Evolutionary conservation across 2,329 filamentous ascomycete genomes (phyloP).

Genomic region (Hirsutella minnesotensis): DNA sequence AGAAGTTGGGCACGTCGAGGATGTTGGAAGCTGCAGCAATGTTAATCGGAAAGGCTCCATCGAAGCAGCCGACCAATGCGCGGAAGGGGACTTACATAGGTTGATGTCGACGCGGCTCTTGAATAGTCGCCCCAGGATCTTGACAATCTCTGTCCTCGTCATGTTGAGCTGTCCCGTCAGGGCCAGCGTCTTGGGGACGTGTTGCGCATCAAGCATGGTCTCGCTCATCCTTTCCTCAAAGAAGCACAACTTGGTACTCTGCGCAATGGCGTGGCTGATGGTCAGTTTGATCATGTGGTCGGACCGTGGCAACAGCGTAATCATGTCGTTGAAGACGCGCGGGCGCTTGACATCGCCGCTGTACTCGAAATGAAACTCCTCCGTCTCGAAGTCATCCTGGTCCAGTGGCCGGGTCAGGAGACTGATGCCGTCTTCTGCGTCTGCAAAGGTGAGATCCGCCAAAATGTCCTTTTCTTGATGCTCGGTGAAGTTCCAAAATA

Average conservation of each 20-base stretch:
- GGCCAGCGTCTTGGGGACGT: slow-evolving; percentile 80
- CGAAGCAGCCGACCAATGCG: no score
- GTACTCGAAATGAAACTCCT: slow-evolving; percentile 98
- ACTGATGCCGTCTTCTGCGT: slow-evolving; percentile 49
- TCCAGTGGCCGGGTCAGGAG: slow-evolving; percentile 70
- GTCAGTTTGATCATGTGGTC: slow-evolving; percentile 99
- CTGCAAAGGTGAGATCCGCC: slow-evolving; percentile 84
- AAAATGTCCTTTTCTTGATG: slow-evolving; percentile 93
- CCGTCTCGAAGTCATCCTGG: slow-evolving; percentile 89
- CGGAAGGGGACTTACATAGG: slow-evolving; percentile 56
- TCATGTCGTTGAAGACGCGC: slow-evolving; percentile 98
- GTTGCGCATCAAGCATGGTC: slow-evolving; percentile 86
- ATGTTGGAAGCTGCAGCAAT: slow-evolving; percentile 67
- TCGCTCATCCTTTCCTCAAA: slow-evolving; percentile 94
- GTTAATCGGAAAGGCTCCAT: no score
- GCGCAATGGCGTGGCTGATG: slow-evolving; percentile 93
- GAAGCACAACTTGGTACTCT: slow-evolving; percentile 91
- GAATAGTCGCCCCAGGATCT: slow-evolving; percentile 81
- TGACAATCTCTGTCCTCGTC: slow-evolving; percentile 83
- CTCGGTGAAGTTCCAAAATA: slow-evolving; percentile 98
- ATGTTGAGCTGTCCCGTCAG: slow-evolving; percentile 85
- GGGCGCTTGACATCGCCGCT: slow-evolving; percentile 75
- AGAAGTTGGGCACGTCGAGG: slow-evolving; percentile 91
- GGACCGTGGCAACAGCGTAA: slow-evolving; percentile 75
- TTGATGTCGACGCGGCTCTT: slow-evolving; percentile 95